phyloP scores from a whole-genome alignment of 352 stramenopile genomes.

The Phytophthora multivora region DNA sequence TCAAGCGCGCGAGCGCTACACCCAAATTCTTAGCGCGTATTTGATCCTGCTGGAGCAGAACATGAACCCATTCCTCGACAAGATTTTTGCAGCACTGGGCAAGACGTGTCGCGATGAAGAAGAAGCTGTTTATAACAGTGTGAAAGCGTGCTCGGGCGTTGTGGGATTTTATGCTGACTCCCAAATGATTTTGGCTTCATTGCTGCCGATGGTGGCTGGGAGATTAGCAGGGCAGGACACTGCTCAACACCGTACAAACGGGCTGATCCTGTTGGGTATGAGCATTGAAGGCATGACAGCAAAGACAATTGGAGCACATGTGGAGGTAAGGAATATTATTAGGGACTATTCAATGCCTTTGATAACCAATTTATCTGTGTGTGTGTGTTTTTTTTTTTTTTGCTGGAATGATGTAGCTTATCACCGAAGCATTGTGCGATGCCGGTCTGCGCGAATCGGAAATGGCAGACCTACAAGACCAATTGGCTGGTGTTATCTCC shows the following conservation, averaged over 20 bases:
- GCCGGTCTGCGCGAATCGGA: conserved; percentile 74
- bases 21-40: conserved; percentile 68
- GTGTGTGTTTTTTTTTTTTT: background rate
- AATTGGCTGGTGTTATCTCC: conserved; percentile 61
- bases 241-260: conserved; percentile 78
- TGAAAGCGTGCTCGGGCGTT: conserved; percentile 66
- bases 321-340: conserved; percentile 45
- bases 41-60: conserved; percentile 67
- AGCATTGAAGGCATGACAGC: conserved; percentile 80
- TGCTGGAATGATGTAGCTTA: conserved; percentile 38
- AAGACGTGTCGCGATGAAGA: conserved; percentile 84
- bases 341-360: background rate
- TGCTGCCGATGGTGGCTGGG: conserved; percentile 76
- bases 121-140: conserved; percentile 56
- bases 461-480: conserved; percentile 68
- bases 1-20: conserved; percentile 76
- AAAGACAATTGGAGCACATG: conserved; percentile 58
- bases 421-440: conserved; percentile 78
- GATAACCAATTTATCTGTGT: background rate
- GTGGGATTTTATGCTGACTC: conserved; percentile 76
- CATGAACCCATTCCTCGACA: conserved; percentile 77
- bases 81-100: conserved; percentile 69
- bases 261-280: conserved; percentile 78
- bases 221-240: conserved; percentile 76
- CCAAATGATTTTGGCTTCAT: conserved; percentile 72